phyloP scores from a whole-genome alignment of 805 yeast species.

The Hagleromyces aurorensis region DNA sequence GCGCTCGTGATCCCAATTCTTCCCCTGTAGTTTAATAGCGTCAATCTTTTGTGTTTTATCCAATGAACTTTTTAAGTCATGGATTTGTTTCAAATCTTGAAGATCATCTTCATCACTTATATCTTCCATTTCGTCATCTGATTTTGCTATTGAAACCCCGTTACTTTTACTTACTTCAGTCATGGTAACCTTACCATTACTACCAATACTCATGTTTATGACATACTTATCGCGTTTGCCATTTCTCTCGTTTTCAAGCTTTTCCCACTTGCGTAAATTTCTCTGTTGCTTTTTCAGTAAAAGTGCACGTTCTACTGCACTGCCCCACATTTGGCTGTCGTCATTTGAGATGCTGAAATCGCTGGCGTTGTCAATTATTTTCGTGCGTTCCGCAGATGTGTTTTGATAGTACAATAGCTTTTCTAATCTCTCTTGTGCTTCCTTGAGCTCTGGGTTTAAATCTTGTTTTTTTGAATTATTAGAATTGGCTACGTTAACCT shows the following conservation, averaged over 20 bases:
- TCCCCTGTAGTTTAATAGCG: constrained; percentile 26
- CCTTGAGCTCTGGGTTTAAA: constrained; percentile 47
- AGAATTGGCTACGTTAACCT: constrained; percentile 32
- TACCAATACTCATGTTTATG: constrained; percentile 64
- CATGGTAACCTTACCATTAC: constrained; percentile 71
- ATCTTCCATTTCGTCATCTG: constrained; percentile 28
- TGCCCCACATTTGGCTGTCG: constrained; percentile 71
- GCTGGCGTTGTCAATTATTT: constrained; percentile 85
- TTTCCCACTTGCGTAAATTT: constrained; percentile 55
- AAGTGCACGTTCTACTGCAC: constrained; percentile 76
- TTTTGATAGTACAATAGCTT: constrained; percentile 73
- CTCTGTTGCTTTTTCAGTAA: constrained; percentile 82
- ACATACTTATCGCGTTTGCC: constrained; percentile 68
- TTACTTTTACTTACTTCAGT: constrained; percentile 36
- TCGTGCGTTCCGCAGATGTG: constrained; percentile 82
- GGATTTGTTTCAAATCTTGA: constrained; percentile 25
- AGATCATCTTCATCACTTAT: constrained; percentile 34
- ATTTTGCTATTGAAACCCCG: constrained; percentile 18
- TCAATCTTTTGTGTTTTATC: constrained; percentile 11
- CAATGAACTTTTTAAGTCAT: constrained; percentile 20
- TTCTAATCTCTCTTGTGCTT: constrained; percentile 70
- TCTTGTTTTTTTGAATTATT: constrained; percentile 40
- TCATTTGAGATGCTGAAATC: constrained; percentile 54
- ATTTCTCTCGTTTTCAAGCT: constrained; percentile 44
- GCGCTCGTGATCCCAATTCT: constrained; percentile 53